Evolutionary conservation across 2,329 filamentous ascomycete genomes (phyloP), one percentile per base, ranked within the genome.

Genomic region (Diaporthe australafricana): DNA sequence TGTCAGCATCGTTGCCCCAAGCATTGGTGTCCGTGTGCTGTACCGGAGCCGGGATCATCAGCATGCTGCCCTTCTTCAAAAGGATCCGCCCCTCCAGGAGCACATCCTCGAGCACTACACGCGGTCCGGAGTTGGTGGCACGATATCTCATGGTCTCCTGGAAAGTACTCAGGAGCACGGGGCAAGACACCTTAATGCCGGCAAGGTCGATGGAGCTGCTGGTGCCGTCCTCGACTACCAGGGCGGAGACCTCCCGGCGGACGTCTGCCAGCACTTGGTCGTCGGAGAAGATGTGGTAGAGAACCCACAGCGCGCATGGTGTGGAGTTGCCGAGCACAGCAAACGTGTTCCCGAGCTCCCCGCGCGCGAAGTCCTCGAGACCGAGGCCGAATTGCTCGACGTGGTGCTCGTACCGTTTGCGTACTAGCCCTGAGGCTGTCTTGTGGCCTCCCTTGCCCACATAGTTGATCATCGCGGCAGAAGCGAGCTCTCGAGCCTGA

Each of bases 91-190:
- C 71, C 25, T 77, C 73, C 2, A 78, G 48, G 12, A 70, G 7
- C 3, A 76, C 76, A 20, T 80, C 77, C 14, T 80, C 76, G 2
- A 79, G 68, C 1, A 78, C 22, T 2, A 77, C 47, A 6, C 78
- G 76, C 1, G 75, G 47, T 0, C 76, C 75, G 0, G 76, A 66
- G 40, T 66, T 76, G 17, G 78, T 63, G 2, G 76, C 68, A 22
- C 75, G 78, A 53, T 73, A 74, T 2, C 77, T 78, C 14, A 80
- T 68, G 0, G 73, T 76, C 52, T 80, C 79, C 27, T 79, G 75
- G 38, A 78, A 79, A 1, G 76, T 78, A 45, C 76, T 77, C 30
- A 77, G n/a, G 7, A 80, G 75, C 1, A 77, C 67, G 0, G 77
- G 78, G n/a, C 78, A 80, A 7, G 74, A 70, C 7, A 57, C 71